Evolutionary conservation across 768 basidiomycete genomes (phyloP), one percentile per base, ranked within the genome.

Genomic region (Gelatoporia subvermispora): DNA sequence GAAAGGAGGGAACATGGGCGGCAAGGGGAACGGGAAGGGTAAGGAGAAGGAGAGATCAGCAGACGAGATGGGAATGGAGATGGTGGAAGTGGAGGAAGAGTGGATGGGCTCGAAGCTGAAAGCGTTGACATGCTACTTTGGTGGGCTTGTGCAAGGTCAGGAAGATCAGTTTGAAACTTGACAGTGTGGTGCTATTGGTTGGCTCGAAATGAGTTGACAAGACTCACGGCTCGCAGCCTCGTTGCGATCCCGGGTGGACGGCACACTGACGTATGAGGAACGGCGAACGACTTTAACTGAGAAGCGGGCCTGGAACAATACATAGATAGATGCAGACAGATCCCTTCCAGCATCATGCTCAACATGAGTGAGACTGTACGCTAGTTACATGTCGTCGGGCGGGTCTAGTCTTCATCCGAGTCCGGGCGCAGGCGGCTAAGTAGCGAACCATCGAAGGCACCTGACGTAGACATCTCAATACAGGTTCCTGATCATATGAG

Each of bases 61-160:
- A 13, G 28, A 31, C 7, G 50, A 49, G 15, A 31, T 4, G 13
- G 16, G 16, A 17, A 17, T n/a, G 35, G 90, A 93, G 65, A 72
- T 66, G 65, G 76, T 95, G 9, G 95, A 97, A 66, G 77, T 97
- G 7, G 93, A 98, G 62, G 95, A 98, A 66, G 91, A 91, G 64
- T 97, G 93, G 93, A 95, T 91, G 85, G 86, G 92, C 2, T 74
- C 73, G 9, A 95, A 95, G 71, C 67, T 98, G 38, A 98, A 97
- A 62, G 95, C 94, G 0, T 67, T 98, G 45, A 96, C 92, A 1
- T 93, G 90, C 63, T 95, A 96, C 65, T 96, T 85, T 66, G 95
- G 95, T 7, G 91, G 91, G 11, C 68, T 97, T 37, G 87, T 69
- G 8, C 64, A 66, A 20, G 86, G 84, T 2, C 88, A 91, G 58